These are phyloP conservation scores for Wickerhamiella brachini DNA, from an alignment of 805 yeast genomes.

Conservation along the genomic window DNA sequence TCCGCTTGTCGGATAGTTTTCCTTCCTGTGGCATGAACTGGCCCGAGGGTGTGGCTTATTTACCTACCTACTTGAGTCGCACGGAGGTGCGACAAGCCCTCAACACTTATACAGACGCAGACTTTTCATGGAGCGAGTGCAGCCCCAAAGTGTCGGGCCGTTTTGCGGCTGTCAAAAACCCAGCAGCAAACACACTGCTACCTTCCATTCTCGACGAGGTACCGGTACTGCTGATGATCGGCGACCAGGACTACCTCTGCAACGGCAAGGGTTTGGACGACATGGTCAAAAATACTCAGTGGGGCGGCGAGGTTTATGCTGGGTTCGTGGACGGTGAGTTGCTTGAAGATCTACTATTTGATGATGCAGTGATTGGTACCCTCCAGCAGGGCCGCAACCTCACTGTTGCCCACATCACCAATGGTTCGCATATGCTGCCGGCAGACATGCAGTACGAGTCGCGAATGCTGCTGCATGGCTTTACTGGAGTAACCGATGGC, in stretches of 20 bases:
- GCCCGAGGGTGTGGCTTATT: conserved; percentile 52
- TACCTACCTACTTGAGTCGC: conserved; percentile 37
- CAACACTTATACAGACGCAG: conserved; percentile 25
- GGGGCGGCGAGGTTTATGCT: conserved; percentile 40
- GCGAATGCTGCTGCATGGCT: conserved; percentile 51
- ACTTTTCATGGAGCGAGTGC: conserved; percentile 63
- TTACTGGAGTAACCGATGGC: conserved; percentile 17
- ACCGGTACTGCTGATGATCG: conserved; percentile 66
- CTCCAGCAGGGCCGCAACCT: conserved; percentile 51
- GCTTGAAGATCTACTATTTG: conserved; percentile 34
- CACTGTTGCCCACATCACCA: conserved; percentile 57
- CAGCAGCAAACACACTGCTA: conserved; percentile 51
- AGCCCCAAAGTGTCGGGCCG: conserved; percentile 38
- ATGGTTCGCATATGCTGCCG: conserved; percentile 92
- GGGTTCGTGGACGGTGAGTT: conserved; percentile 18
- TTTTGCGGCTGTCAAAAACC: conserved; percentile 39
- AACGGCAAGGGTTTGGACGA: conserved; percentile 64
- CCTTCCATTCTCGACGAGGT: conserved; percentile 45
- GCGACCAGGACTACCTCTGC: conserved; percentile 81
- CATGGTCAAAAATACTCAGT: conserved; percentile 44
- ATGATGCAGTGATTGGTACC: conserved; percentile 30
- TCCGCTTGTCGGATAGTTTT: conserved; percentile 49
- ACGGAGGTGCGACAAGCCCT: conserved; percentile 35
- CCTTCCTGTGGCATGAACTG: conserved; percentile 89
- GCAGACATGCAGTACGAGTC: conserved; percentile 59